Conservation (phyloP, 2,329 filamentous ascomycete species). For the Rhytidhysteron rufulum region DNA sequence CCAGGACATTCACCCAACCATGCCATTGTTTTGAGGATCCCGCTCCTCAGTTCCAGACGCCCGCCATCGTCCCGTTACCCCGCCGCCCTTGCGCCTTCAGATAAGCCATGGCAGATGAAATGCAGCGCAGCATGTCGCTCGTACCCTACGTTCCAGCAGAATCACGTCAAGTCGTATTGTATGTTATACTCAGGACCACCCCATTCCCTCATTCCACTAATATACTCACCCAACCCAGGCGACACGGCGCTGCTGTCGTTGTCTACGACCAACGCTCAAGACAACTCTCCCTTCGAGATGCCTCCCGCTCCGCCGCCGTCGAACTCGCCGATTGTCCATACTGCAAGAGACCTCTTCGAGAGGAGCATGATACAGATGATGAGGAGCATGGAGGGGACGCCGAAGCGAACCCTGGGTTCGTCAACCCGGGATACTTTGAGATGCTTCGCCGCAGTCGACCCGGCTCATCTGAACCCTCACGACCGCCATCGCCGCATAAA, state of each 20-base stretch:
- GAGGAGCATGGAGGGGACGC: conserved; percentile 26
- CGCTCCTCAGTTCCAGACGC: not conserved
- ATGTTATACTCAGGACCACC: conserved; percentile 44
- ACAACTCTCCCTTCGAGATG: conserved; percentile 75
- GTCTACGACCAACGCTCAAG: conserved; percentile 82
- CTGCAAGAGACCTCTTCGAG: conserved; percentile 70
- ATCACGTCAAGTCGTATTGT: conserved; percentile 77
- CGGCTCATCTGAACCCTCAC: conserved; percentile 45
- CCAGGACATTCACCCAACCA: not conserved
- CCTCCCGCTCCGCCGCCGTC: conserved; percentile 50
- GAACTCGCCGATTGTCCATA: conserved; percentile 76
- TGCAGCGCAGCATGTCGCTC: conserved; percentile 56
- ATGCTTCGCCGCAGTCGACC: conserved; percentile 69
- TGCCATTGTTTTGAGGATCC: not conserved
- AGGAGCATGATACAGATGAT: conserved; percentile 33
- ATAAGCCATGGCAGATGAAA: conserved; percentile 27
- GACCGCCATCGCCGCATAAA: conserved; percentile 50
- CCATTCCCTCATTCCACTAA: conserved; percentile 4
- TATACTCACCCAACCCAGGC: conserved; percentile 50
- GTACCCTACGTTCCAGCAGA: conserved; percentile 72
- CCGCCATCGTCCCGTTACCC: not conserved
- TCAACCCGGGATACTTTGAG: conserved; percentile 91
- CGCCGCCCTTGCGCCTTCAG: not conserved
- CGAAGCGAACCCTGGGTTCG: conserved; percentile 60
- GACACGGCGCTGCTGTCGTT: conserved; percentile 88